A percentile compares a stretch with the other conserved stretches of the same genome.
Evolutionary conservation across 805 yeast species (phyloP).

Genomic region (Barnettozyma botsteinii): DNA sequence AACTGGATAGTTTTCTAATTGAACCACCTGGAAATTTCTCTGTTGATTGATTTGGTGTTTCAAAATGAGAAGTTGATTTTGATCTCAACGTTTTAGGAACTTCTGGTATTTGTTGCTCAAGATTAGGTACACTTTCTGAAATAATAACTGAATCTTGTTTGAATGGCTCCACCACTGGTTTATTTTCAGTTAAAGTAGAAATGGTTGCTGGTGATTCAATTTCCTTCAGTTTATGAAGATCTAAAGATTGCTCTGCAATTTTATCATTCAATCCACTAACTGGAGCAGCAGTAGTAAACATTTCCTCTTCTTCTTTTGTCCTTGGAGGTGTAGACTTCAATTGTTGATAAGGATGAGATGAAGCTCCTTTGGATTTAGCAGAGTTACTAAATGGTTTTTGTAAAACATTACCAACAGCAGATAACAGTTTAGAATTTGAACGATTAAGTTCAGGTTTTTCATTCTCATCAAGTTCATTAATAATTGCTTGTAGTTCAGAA

Average conservation of each 20-base stretch:
- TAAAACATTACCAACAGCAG: not conserved
- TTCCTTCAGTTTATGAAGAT: not conserved
- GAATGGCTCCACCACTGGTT: not conserved
- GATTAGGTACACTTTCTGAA: not conserved
- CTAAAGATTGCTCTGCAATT: not conserved
- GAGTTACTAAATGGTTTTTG: not conserved
- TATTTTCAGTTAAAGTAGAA: not conserved
- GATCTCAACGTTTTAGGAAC: not conserved
- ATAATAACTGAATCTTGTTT: too few species aligned
- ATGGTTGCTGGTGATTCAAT: slow-evolving; percentile 2
- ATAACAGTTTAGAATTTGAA: not conserved
- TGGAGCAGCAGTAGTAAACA: not conserved
- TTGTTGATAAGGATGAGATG: slow-evolving; percentile 16
- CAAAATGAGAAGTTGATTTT: slow-evolving; percentile 8
- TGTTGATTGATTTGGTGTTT: slow-evolving; percentile 12
- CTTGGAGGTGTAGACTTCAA: slow-evolving; percentile 14
- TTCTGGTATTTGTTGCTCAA: not conserved
- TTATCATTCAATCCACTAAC: not conserved
- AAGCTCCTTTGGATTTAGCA: not conserved
- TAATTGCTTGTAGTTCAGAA: slow-evolving; percentile 1
- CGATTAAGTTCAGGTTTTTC: not conserved
- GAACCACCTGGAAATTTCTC: slow-evolving; percentile 9
- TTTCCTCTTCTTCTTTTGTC: not conserved
- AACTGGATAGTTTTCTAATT: slow-evolving; percentile 10
- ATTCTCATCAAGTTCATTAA: not conserved